Percentiles rank a stretch among this genome's conserved stretches.
Conservation (phyloP, 1,284 basidiomycete species). For the Cutaneotrichosporon curvatum region DNA sequence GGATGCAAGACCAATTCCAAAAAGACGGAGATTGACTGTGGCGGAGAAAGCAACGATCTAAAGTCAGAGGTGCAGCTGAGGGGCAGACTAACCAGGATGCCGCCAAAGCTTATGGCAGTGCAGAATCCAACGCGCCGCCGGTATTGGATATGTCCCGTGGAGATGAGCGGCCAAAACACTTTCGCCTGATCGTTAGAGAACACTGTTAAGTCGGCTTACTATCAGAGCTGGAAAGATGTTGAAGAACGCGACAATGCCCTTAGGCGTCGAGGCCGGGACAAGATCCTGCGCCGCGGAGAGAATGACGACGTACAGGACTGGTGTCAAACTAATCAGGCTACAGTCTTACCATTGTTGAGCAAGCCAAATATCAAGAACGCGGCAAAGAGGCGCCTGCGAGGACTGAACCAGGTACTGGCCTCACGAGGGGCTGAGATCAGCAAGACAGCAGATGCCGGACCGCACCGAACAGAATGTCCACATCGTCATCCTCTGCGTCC, state of each 20-base stretch:
- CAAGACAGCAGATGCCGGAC: no score
- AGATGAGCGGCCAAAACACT: conserved; percentile 84
- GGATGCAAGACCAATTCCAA: conserved; percentile 83
- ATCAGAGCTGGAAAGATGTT: conserved; percentile 74
- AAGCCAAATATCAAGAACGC: conserved; percentile 44
- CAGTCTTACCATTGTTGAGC: conserved; percentile 40
- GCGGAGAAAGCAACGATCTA: conserved; percentile 77
- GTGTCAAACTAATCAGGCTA: not conserved
- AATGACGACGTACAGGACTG: conserved; percentile 91
- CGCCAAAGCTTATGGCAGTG: conserved; percentile 62
- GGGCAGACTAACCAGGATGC: conserved; percentile 61
- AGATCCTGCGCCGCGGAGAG: conserved; percentile 91
- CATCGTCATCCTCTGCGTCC: conserved; percentile 7
- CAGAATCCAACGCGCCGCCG: conserved; percentile 66
- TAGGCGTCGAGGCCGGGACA: conserved; percentile 76
- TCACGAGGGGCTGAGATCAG: not conserved
- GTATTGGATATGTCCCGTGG: conserved; percentile 76
- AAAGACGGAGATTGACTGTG: conserved; percentile 60
- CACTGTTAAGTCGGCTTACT: not conserved
- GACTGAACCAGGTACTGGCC: not conserved
- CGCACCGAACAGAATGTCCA: not conserved
- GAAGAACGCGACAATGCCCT: conserved; percentile 85
- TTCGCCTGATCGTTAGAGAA: conserved; percentile 54
- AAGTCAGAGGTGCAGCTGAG: not conserved
- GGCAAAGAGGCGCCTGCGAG: conserved; percentile 24